Base-by-base conservation (phyloP, 345 rosid genomes). In the Erucastrum elatum region DNA sequence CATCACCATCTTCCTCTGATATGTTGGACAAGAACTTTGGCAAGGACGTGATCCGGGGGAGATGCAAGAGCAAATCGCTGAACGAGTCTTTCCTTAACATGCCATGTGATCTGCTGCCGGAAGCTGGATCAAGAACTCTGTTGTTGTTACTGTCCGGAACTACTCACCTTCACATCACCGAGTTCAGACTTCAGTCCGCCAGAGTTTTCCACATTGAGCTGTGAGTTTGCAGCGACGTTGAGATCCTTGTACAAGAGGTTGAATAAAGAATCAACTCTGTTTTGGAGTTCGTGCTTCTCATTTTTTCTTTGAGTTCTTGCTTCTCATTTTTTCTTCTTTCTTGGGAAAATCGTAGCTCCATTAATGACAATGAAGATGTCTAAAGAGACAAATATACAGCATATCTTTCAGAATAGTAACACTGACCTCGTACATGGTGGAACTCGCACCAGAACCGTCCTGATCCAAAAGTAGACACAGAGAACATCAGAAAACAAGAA, bases 11-110 rank as follows among this genome's bases (percentile, higher is more conserved):
- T 25, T 94, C 93, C 82, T 91, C 97, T 2, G 96, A 89, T 58
- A 95, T 95, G 87, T 93, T 85, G 64, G 91, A 89, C 85, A 95
- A 81, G 92, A 94, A 90, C 81, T 94, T 90, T 2, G 98, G 97
- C 30, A 92, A 89, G 72, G 98, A 94, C 9, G 97, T 81, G 29
- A 94, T 92, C 78, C 95, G 81, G 61, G 98, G 98, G 6, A 92
- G 97, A 77, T 92, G 93, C 70, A 90, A 88, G 75, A 95, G 87
- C 82, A 92, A 81, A 27, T 92, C 97, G 49, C 93, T 82, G 55
- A 87, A 90, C 0, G 98, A 94, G 76, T 94, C 98, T 84, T 85
- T 94, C 84, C 98, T 88, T 2, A 90, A 87, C 96, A 95, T 95
- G 71, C 94, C 94, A 8, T 83, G 69, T 8, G 82, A 74, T 69